Percentiles rank a stretch among this genome's conserved stretches.
phyloP scores from a whole-genome alignment of 2,329 filamentous ascomycete genomes.

The Fusarium sp. region DNA sequence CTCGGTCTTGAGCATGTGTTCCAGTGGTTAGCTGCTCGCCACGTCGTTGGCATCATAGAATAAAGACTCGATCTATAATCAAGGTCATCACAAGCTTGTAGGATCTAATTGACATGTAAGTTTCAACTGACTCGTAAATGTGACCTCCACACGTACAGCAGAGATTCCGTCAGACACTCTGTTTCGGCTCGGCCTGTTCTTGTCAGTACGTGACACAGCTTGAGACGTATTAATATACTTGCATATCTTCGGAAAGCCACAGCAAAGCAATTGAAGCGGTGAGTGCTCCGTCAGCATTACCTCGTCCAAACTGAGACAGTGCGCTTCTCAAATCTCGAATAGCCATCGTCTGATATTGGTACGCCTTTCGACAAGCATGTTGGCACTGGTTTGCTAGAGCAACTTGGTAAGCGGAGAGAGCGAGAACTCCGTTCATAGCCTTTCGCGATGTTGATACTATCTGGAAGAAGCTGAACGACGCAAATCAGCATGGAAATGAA shows the following conservation, averaged over 20 bases:
- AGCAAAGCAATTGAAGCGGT: conserved; percentile 21
- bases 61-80: conserved; percentile 19
- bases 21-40: conserved; percentile 3
- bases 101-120: conserved; percentile 4
- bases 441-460: conserved; percentile 18
- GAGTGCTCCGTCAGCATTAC: conserved; percentile 22
- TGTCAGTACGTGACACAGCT: background rate
- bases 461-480: conserved; percentile 9
- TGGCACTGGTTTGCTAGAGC: conserved; percentile 18
- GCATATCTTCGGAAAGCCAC: conserved; percentile 31
- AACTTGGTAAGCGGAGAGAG: conserved; percentile 26
- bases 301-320: conserved; percentile 9
- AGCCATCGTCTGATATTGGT: conserved; percentile 29
- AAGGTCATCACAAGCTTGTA: conserved; percentile 10
- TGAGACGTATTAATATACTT: background rate
- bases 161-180: conserved; percentile 25
- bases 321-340: conserved; percentile 21
- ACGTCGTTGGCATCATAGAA: conserved; percentile 15
- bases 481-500: background rate
- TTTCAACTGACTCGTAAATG: fast-evolving
- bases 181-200: conserved; percentile 7
- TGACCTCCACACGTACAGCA: background rate
- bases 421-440: conserved; percentile 26
- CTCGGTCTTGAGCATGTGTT: background rate
- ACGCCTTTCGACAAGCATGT: conserved; percentile 25